Percentiles rank a stretch among this genome's conserved stretches.
phyloP scores from a whole-genome alignment of 1,284 basidiomycete genomes.

The Apiotrichum sp. region DNA sequence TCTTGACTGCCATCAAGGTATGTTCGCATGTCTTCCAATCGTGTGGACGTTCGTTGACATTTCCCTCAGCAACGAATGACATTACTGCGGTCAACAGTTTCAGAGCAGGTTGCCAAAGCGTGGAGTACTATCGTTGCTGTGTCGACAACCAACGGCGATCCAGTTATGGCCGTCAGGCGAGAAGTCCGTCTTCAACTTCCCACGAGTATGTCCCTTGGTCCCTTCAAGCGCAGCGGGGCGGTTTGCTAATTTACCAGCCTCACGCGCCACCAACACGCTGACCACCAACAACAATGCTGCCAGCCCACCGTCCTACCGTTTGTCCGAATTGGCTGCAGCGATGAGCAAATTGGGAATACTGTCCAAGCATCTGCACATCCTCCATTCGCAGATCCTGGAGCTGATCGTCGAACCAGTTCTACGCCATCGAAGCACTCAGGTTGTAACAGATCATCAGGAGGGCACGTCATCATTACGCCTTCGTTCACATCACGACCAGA shows the following conservation, averaged over 20 bases:
- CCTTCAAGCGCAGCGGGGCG: too few species aligned
- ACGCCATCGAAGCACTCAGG: background rate
- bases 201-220: background rate
- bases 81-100: background rate
- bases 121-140: background rate
- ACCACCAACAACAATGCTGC: background rate
- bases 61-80: background rate
- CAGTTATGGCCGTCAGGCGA: background rate
- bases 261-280: background rate
- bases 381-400: constrained; percentile 19
- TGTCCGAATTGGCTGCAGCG: background rate
- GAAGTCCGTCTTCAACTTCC: background rate
- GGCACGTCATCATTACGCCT: background rate
- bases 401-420: background rate
- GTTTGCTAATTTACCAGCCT: background rate
- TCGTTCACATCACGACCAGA: too few species aligned
- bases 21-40: background rate
- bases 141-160: too few species aligned
- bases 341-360: background rate
- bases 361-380: constrained; percentile 4
- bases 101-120: constrained; percentile 10
- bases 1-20: constrained; percentile 15
- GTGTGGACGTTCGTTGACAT: background rate
- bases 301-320: background rate
- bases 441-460: background rate